Percentiles rank a stretch among this genome's conserved stretches.
These are phyloP conservation scores for Trichosporon sp. DNA, from an alignment of 1,284 basidiomycete genomes.

Conservation along the genomic window DNA sequence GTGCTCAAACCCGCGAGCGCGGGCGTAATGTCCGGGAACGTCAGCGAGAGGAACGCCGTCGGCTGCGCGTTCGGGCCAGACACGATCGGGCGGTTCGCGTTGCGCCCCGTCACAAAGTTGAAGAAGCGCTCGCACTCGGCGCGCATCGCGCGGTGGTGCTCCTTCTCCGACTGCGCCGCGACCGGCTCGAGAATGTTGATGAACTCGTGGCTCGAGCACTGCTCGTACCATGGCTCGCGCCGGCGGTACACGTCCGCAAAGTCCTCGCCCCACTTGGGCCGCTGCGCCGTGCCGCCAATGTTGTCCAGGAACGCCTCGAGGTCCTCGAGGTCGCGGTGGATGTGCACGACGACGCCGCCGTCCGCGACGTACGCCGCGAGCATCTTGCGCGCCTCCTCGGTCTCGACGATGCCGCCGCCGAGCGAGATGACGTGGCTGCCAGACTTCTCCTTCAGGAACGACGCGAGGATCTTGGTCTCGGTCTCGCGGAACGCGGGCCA, in stretches of 20 bases:
- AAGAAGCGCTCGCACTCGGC: slow-evolving; percentile 62
- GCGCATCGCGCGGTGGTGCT: slow-evolving; percentile 42
- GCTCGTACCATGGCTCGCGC: slow-evolving; percentile 80
- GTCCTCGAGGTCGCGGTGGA: slow-evolving; percentile 65
- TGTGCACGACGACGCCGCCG: slow-evolving; percentile 65
- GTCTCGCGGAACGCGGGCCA: slow-evolving; percentile 72
- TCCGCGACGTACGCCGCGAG: slow-evolving; percentile 63
- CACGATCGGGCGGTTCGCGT: slow-evolving; percentile 58
- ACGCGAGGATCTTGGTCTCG: slow-evolving; percentile 59
- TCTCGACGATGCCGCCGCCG: slow-evolving; percentile 94
- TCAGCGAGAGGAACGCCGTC: slow-evolving; percentile 88
- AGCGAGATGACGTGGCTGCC: slow-evolving; percentile 75
- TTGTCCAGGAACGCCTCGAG: slow-evolving; percentile 71
- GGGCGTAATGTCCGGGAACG: slow-evolving; percentile 78
- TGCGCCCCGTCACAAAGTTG: slow-evolving; percentile 73
- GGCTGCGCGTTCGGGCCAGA: slow-evolving; percentile 53
- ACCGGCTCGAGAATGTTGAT: slow-evolving; percentile 57
- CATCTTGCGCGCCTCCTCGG: slow-evolving; percentile 64
- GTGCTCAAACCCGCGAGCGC: slow-evolving; percentile 67
- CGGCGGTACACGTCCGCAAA: slow-evolving; percentile 77
- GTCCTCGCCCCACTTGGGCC: slow-evolving; percentile 79
- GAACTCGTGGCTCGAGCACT: slow-evolving; percentile 80
- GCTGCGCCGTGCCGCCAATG: slow-evolving; percentile 58
- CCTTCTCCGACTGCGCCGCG: slow-evolving; percentile 31
- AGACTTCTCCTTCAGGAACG: slow-evolving; percentile 59